phyloP scores from a whole-genome alignment of 352 stramenopile genomes.

The Lagenidium giganteum region DNA sequence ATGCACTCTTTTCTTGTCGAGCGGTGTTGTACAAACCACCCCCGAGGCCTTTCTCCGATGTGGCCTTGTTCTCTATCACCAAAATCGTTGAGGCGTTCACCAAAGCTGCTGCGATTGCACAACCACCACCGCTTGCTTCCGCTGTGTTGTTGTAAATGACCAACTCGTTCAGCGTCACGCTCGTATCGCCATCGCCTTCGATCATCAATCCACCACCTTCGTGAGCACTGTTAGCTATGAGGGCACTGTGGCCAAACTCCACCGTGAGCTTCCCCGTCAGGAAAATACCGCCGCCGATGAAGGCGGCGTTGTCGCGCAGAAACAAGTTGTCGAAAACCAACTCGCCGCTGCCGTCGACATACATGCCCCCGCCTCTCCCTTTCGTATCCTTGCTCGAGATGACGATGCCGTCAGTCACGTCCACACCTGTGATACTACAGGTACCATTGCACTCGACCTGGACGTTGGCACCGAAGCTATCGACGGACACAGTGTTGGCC shows the following conservation, averaged over 20 bases:
- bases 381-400: no score
- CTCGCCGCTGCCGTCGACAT: conserved; percentile 7
- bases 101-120: neutral
- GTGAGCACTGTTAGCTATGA: conserved; percentile 4
- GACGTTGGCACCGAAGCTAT: conserved; percentile 8
- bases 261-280: no score
- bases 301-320: conserved; percentile 22
- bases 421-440: conserved; percentile 9
- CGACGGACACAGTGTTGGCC: neutral
- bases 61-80: conserved; percentile 11
- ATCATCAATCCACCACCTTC: conserved; percentile 13
- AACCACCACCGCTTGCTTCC: neutral
- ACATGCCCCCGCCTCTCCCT: conserved; percentile 11
- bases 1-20: neutral
- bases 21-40: conserved; percentile 5
- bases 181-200: conserved; percentile 1
- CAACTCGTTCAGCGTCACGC: neutral
- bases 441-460: conserved; percentile 8
- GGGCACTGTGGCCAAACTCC: no score
- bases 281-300: conserved; percentile 26
- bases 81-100: neutral
- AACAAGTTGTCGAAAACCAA: neutral
- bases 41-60: neutral
- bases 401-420: neutral
- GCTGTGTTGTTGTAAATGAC: conserved; percentile 12